Evolutionary conservation across 2,329 filamentous ascomycete genomes (phyloP), one percentile per base, ranked within the genome.

Genomic region (Zymoseptoria passerinii): DNA sequence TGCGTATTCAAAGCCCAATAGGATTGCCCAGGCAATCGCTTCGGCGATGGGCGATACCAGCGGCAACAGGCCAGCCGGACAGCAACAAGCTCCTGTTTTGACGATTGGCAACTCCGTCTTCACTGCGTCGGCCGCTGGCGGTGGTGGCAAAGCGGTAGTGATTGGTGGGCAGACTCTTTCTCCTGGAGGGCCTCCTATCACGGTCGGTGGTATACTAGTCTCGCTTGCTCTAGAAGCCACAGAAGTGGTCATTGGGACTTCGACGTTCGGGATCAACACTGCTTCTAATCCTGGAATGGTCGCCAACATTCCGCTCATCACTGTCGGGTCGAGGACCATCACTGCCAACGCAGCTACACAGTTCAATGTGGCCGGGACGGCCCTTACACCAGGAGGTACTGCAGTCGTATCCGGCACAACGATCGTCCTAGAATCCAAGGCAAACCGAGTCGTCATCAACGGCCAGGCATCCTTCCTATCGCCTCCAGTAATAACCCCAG

Each of bases 331-430:
- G 0, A 66, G 69, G 1, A 73, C 69, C 1, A 69, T 75, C 28
- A 77, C 75, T 1, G 74, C 73, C 1, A 78, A 78, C 62, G 75
- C 76, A 35, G 75, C 75, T 3, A 78, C 76, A 0, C 76, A 78
- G 48, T 78, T 75, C 67, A 73, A 72, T 52, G 62, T 79, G 4
- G 72, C 61, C 1, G 74, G 73, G 7, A 68, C 73, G 50, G 69
- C 65, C 0, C 59, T 73, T 50, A 68, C 66, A 4, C 69, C 71
- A 8, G 71, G 77, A 13, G 76, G 75, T 1, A 68, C 70, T 9
- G 75, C 69, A 1, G 70, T 71, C 1, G 56, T 76, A 1, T 68
- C 68, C 53, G 75, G 73, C 0, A 75, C 72, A 10, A 68, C 73
- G 1, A 65, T 79, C 53, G 75, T 72, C 51, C 69, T 79, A 8